Conservation (phyloP, 2,329 filamentous ascomycete genomes). For the Escovopsis sp. region DNA sequence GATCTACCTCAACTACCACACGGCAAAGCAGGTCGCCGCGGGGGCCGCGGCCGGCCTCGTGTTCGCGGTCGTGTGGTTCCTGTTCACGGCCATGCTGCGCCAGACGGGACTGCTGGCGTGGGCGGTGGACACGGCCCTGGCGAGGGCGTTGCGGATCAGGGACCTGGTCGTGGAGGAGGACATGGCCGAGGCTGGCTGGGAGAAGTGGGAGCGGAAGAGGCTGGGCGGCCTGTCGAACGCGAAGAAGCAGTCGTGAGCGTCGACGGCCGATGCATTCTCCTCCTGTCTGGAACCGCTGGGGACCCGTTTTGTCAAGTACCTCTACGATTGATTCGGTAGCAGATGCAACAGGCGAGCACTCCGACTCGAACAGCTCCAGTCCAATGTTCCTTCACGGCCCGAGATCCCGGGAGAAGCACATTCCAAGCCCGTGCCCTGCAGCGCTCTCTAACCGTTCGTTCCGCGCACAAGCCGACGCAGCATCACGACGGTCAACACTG, state of each 20-base stretch:
- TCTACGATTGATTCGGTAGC: neutral
- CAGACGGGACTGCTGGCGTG: constrained; percentile 55
- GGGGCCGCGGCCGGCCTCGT: constrained; percentile 56
- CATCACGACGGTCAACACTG: no score
- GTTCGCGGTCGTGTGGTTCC: constrained; percentile 69
- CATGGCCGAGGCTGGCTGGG: constrained; percentile 82
- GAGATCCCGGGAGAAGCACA: no score
- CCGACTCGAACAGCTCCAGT: neutral
- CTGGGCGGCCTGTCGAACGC: neutral
- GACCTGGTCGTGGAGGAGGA: constrained; percentile 84
- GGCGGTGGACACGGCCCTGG: constrained; percentile 51
- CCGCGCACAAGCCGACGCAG: neutral
- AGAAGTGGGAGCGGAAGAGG: constrained; percentile 60
- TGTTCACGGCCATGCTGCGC: constrained; percentile 50
- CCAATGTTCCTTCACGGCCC: no score
- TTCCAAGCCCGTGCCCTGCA: neutral
- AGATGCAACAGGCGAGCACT: neutral
- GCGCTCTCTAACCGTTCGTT: neutral
- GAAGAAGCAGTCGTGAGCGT: constrained; percentile 18
- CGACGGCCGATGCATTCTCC: neutral
- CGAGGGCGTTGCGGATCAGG: constrained; percentile 54
- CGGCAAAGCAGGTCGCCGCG: constrained; percentile 69
- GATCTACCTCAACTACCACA: constrained; percentile 89
- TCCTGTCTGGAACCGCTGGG: no score
- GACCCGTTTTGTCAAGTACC: neutral